These are phyloP conservation scores for Hypoxylon sp. DNA, from an alignment of 2,329 filamentous ascomycete genomes.

Conservation along the genomic window DNA sequence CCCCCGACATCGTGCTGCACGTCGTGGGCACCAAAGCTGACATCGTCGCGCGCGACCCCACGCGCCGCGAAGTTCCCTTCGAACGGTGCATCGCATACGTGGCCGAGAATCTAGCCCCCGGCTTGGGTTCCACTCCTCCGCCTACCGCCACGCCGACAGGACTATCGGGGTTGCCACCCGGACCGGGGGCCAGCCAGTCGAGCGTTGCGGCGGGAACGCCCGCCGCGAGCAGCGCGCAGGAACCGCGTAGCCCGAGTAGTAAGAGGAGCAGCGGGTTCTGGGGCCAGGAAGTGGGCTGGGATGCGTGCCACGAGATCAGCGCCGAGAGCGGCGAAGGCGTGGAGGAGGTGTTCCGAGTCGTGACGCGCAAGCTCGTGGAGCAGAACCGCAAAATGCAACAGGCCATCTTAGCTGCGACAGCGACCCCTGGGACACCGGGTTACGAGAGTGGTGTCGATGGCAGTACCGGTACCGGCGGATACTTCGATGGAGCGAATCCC, in stretches of 20 bases:
- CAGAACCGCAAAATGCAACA: conserved; percentile 75
- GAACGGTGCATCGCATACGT: conserved; percentile 97
- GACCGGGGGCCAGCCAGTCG: conserved; percentile 50
- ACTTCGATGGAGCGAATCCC: conserved; percentile 66
- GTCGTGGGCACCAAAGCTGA: conserved; percentile 97
- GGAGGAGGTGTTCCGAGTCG: conserved; percentile 90
- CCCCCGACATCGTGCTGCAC: conserved; percentile 85
- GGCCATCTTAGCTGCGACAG: conserved; percentile 69
- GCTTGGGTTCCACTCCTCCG: conserved; percentile 75
- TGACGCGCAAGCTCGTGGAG: conserved; percentile 74
- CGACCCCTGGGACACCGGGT: conserved; percentile 64
- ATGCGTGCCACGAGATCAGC: conserved; percentile 96
- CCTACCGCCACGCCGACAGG: conserved; percentile 68
- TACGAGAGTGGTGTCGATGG: conserved; percentile 55
- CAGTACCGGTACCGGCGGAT: conserved; percentile 50
- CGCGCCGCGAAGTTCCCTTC: conserved; percentile 86
- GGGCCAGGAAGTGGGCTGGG: conserved; percentile 95
- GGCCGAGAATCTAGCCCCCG: conserved; percentile 88
- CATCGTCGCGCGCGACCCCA: conserved; percentile 87
- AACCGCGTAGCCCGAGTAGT: conserved; percentile 72
- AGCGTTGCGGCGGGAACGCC: conserved; percentile 48
- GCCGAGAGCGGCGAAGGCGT: conserved; percentile 95
- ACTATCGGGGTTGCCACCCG: conserved; percentile 48
- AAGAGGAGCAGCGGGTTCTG: conserved; percentile 84
- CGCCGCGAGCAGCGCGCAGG: conserved; percentile 58